These are phyloP conservation scores for Actinomucor elegans DNA, from an alignment of 371 early-diverging fungal genomes.

Conservation along the genomic window DNA sequence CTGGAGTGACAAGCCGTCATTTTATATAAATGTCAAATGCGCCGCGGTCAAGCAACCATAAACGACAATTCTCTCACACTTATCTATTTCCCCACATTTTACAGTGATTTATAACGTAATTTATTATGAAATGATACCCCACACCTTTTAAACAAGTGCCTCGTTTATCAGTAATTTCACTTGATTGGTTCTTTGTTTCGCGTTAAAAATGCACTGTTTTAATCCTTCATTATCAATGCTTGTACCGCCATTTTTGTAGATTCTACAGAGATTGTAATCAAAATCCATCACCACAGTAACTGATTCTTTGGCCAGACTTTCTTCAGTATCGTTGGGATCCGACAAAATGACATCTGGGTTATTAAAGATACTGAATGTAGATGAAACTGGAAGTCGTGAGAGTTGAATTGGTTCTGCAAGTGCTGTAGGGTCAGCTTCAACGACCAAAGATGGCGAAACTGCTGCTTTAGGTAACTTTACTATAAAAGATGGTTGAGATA, in stretches of 20 bases:
- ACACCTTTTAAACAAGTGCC: slow-evolving; percentile 5
- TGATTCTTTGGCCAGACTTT: slow-evolving; percentile 54
- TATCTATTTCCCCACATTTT: slow-evolving; percentile 4
- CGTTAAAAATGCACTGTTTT: slow-evolving; percentile 42
- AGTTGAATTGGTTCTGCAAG: slow-evolving; percentile 47
- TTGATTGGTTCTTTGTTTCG: slow-evolving; percentile 44
- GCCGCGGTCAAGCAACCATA: slow-evolving; percentile 19
- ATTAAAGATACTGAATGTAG: slow-evolving; percentile 73
- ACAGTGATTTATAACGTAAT: neutral
- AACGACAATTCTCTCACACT: slow-evolving; percentile 13
- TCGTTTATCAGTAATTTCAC: slow-evolving; percentile 24
- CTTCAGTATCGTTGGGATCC: slow-evolving; percentile 80
- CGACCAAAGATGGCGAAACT: slow-evolving; percentile 57
- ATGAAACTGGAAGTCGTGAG: slow-evolving; percentile 55
- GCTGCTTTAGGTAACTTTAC: slow-evolving; percentile 67
- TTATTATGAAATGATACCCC: neutral
- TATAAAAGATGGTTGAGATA: slow-evolving; percentile 20
- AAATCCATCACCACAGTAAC: slow-evolving; percentile 68
- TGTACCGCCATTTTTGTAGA: slow-evolving; percentile 59
- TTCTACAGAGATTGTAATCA: slow-evolving; percentile 43
- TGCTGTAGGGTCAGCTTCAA: slow-evolving; percentile 58
- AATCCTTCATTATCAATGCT: slow-evolving; percentile 36
- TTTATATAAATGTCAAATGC: slow-evolving; percentile 16
- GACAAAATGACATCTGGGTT: slow-evolving; percentile 55
- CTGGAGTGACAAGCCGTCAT: neutral